These are phyloP conservation scores for Claviceps arundinis DNA, from an alignment of 2,329 filamentous ascomycete species.

Conservation along the genomic window DNA sequence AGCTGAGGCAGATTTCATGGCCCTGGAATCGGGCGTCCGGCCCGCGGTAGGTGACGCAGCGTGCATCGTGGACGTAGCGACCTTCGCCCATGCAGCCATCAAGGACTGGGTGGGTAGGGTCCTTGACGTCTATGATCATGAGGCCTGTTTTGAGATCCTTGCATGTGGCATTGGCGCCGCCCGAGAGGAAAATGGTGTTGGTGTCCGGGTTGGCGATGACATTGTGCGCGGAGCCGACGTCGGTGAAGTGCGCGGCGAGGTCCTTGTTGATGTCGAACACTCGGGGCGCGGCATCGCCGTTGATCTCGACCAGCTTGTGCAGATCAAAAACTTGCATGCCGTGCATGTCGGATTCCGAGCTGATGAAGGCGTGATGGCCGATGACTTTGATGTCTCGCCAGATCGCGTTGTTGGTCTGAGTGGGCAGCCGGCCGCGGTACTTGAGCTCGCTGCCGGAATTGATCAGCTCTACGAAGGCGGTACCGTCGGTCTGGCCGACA, in stretches of 20 bases:
- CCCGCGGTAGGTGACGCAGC: conserved; percentile 39
- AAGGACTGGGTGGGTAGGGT: conserved; percentile 35
- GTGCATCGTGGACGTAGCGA: conserved; percentile 38
- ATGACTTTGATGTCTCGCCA: conserved; percentile 31
- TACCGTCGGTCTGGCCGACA: conserved; percentile 32
- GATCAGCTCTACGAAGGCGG: conserved; percentile 32
- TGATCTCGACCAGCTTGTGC: conserved; percentile 30
- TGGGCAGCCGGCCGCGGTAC: conserved; percentile 31
- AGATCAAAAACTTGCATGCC: conserved; percentile 52
- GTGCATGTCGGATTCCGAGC: conserved; percentile 32
- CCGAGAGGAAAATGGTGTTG: conserved; percentile 29
- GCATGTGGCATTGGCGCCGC: conserved; percentile 16
- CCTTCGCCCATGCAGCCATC: conserved; percentile 35
- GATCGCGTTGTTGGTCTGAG: conserved; percentile 20
- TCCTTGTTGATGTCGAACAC: conserved; percentile 18
- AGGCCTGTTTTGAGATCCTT: conserved; percentile 31
- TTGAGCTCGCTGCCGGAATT: conserved; percentile 24
- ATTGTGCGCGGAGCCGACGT: conserved; percentile 31
- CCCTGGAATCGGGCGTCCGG: conserved; percentile 27
- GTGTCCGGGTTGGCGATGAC: conserved; percentile 25
- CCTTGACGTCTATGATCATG: conserved; percentile 40
- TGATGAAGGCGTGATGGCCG: conserved; percentile 22
- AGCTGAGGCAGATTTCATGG: conserved; percentile 38
- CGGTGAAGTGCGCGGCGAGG: conserved; percentile 20
- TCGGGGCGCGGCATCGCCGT: conserved; percentile 22